phyloP scores from a whole-genome alignment of 164 flowering plant genomes.

The Stephania japonica region DNA sequence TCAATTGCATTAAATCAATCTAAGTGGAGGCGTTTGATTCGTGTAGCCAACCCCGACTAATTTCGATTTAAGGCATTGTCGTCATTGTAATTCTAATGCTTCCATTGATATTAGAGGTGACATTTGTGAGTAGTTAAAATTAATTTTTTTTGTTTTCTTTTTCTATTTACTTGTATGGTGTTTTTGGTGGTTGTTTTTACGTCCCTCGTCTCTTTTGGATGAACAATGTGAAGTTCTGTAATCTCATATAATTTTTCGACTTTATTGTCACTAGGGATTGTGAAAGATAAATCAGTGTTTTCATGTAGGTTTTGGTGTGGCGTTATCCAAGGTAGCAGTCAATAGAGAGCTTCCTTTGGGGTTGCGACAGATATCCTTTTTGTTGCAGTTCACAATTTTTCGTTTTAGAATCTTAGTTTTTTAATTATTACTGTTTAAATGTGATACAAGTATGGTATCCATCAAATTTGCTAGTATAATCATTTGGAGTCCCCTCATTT shows the following conservation, averaged over 20 bases:
- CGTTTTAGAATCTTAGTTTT: not conserved
- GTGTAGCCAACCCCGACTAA: too few relatives aligned
- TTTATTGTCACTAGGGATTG: not conserved
- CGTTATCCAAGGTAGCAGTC: conserved; percentile 64
- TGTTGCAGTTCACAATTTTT: not conserved
- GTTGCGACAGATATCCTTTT: conserved; percentile 93
- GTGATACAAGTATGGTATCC: too few relatives aligned
- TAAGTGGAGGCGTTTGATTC: too few relatives aligned
- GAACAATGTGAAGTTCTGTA: not conserved
- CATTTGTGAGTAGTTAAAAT: too few relatives aligned
- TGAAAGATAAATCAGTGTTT: conserved; percentile 1
- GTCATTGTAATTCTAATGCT: too few relatives aligned
- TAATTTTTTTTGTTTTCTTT: not conserved
- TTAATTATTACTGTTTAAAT: not conserved
- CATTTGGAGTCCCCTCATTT: not conserved
- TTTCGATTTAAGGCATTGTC: too few relatives aligned
- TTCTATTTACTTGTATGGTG: not conserved
- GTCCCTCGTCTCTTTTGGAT: not conserved
- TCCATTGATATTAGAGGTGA: too few relatives aligned
- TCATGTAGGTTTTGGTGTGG: conserved; percentile 79
- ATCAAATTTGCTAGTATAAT: not conserved
- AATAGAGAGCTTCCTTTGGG: conserved; percentile 70
- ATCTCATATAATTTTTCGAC: not conserved
- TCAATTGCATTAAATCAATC: too few relatives aligned
- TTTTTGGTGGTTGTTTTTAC: not conserved